Evolutionary conservation across 495 filamentous ascomycete genomes (phyloP).

Genomic region (Neurospora tetraspora): DNA sequence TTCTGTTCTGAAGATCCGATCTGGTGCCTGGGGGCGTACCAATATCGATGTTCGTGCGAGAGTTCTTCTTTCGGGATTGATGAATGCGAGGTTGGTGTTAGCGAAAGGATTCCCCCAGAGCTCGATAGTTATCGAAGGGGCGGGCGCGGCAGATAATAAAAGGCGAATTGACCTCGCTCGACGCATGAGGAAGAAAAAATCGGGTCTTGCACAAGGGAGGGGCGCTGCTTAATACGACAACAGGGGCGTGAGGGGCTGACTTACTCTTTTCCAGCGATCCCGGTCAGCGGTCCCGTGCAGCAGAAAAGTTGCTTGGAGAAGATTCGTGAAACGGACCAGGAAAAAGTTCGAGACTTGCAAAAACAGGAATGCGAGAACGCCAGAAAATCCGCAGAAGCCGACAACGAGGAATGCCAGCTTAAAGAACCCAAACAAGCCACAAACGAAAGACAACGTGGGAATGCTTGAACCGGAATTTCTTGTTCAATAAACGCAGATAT

Average conservation of each 20-base stretch:
- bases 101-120: not conserved
- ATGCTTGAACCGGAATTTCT: not conserved
- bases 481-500: not conserved
- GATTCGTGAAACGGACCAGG: not conserved
- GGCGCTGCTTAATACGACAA: not conserved
- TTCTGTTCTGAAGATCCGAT: not conserved
- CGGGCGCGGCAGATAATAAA: not conserved
- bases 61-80: not conserved
- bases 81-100: not conserved
- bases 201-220: not conserved
- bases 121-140: not conserved
- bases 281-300: not conserved
- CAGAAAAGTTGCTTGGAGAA: not conserved
- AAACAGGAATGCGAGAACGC: not conserved
- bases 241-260: not conserved
- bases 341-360: not conserved
- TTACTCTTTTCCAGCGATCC: not conserved
- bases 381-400: not conserved
- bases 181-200: not conserved
- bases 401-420: not conserved
- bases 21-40: not conserved
- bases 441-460: constrained; percentile 1
- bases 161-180: not conserved
- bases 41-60: not conserved
- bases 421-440: not conserved